These are phyloP conservation scores for Pelagomonas calceolata DNA, from an alignment of 108 stramenopile species.

Conservation along the genomic window DNA sequence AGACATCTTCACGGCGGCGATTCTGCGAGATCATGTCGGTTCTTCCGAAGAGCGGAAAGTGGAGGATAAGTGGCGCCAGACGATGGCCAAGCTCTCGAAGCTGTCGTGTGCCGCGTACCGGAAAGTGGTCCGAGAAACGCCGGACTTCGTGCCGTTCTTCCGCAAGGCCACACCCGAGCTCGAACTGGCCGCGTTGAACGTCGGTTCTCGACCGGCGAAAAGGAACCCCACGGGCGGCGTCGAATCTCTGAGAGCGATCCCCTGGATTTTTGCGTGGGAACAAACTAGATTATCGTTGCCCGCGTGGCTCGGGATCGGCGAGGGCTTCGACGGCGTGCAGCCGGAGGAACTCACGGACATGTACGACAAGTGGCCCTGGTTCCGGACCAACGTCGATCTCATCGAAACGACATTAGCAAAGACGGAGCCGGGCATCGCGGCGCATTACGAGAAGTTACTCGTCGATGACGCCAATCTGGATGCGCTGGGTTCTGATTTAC, in stretches of 20 bases:
- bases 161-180: slow-evolving; percentile 91
- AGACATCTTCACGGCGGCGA: slow-evolving; percentile 89
- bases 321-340: slow-evolving; percentile 55
- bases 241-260: slow-evolving; percentile 86
- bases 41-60: slow-evolving; percentile 52
- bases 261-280: slow-evolving; percentile 97
- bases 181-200: slow-evolving; percentile 75
- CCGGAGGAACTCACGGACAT: slow-evolving; percentile 55
- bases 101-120: slow-evolving; percentile 70
- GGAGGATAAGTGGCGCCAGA: slow-evolving; percentile 50
- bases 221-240: slow-evolving; percentile 89
- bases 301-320: slow-evolving; percentile 93
- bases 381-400: slow-evolving; percentile 77
- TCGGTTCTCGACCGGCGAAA: slow-evolving; percentile 87
- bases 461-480: slow-evolving; percentile 52
- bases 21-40: slow-evolving; percentile 67
- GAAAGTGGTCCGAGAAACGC: slow-evolving; percentile 66
- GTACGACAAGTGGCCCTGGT: slow-evolving; percentile 90
- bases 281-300: slow-evolving; percentile 84
- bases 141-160: slow-evolving; percentile 91
- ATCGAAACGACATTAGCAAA: slow-evolving; percentile 90
- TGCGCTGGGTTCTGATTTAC: slow-evolving; percentile 65
- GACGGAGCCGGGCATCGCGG: slow-evolving; percentile 75
- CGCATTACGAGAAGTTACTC: slow-evolving; percentile 78
- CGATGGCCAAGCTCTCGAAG: slow-evolving; percentile 69